Base-by-base conservation (phyloP, 768 basidiomycete species). In the Auricularia heimuer region DNA sequence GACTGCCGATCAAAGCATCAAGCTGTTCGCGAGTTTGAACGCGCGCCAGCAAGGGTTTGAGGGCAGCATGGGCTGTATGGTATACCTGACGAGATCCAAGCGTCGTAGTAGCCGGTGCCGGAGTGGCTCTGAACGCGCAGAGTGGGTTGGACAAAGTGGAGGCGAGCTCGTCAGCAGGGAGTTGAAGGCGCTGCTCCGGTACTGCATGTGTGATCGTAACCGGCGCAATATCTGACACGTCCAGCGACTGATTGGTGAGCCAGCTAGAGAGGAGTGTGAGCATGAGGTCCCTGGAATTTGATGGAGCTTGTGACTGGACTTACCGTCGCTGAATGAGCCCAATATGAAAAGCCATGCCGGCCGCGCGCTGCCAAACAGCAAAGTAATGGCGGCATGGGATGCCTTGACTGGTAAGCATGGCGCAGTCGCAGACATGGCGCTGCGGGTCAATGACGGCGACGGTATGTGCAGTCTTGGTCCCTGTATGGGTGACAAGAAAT, bases 351-450 rank as follows among this genome's bases (percentile, higher is more conserved):
- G 67, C 66, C 14, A 76, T 67, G 0, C 64, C 67, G 2, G 64
- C 64, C 34, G 74, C 65, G 0, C 44, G 47, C 1, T 63, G 65
- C 39, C 73, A 69, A 1, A 69, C 71, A n/a, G 67, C 66, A 63
- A 74, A 76, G 63, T 72, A 76, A 62, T 77, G 76, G 2, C 70
- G 70, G 62, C 76, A 78, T 4, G 73, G 74, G 6, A 77, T 54
- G 3, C 75, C 74, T 3, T 75, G 66, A 65, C 73, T 77, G 12
- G 70, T 63, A 2, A 73, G 72, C 74, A 76, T 76, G 44, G 72
- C 72, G 58, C 75, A 78, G 61, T 78, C 75, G 67, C 77, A 78
- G 0, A 76, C 60, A 63, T 74, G 74, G 18, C 66, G 62, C 12
- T 69, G 66, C 54, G 73, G 66, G 4, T 69, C 42, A 1, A 78